Percentiles rank a stretch among this genome's conserved stretches.
Conservation (phyloP, 176 grass and related monocot species). For the Elymus sibiricus region DNA sequence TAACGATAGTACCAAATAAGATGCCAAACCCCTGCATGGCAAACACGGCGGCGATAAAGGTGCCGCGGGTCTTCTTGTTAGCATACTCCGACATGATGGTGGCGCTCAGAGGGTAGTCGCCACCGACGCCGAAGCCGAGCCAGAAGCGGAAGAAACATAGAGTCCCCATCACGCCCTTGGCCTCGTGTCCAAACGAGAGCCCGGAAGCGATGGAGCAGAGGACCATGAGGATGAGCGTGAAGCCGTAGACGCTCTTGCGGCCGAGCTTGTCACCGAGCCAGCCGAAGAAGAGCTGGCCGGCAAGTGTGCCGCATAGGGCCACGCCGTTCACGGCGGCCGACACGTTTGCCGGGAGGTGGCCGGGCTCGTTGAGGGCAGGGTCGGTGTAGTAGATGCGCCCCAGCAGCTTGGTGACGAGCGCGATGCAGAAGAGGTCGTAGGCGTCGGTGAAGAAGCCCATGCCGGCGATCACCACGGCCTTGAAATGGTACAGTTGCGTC, state of each 20-base stretch:
- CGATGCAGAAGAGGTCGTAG: slow-evolving; percentile 69
- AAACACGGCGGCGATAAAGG: slow-evolving; percentile 84
- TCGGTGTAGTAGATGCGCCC: slow-evolving; percentile 80
- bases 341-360: neutral
- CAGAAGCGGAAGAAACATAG: slow-evolving; percentile 83
- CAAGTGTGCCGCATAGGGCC: slow-evolving; percentile 67
- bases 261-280: slow-evolving; percentile 72
- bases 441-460: slow-evolving; percentile 93
- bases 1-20: slow-evolving; percentile 47
- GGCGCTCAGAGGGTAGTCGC: slow-evolving; percentile 63
- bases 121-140: slow-evolving; percentile 80
- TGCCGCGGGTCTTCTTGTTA: slow-evolving; percentile 63
- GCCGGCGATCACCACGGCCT: slow-evolving; percentile 67
- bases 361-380: slow-evolving; percentile 12
- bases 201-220: slow-evolving; percentile 52
- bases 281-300: slow-evolving; percentile 75
- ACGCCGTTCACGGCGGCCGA: slow-evolving; percentile 51
- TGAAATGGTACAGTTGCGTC: slow-evolving; percentile 88
- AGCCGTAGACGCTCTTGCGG: slow-evolving; percentile 32
- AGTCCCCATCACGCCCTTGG: slow-evolving; percentile 42
- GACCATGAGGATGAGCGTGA: slow-evolving; percentile 77
- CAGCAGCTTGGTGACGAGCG: slow-evolving; percentile 55
- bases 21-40: slow-evolving; percentile 83
- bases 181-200: slow-evolving; percentile 42
- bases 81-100: slow-evolving; percentile 83